Conservation (phyloP, 2,329 filamentous ascomycete species). For the Epichloe scottii region DNA sequence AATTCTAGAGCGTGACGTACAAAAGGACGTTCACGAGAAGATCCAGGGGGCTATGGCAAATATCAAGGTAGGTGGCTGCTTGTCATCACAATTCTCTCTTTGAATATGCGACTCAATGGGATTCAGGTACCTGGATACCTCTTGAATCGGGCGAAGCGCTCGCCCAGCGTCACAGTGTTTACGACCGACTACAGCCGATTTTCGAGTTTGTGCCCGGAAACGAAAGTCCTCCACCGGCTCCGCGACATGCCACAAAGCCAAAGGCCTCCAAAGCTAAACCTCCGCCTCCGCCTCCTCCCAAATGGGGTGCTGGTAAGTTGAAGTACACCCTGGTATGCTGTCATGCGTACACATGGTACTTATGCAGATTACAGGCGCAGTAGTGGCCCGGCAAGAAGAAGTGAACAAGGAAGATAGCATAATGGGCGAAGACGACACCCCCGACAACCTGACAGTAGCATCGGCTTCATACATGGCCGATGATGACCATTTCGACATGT, state of each 20-base stretch:
- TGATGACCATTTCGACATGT: conserved; percentile 62
- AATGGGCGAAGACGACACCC: conserved; percentile 65
- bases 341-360: background rate
- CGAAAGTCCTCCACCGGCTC: conserved; percentile 82
- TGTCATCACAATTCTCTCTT: background rate
- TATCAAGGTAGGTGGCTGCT: conserved; percentile 59
- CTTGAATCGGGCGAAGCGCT: conserved; percentile 68
- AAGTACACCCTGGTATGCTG: background rate
- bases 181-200: conserved; percentile 71
- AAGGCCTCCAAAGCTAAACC: conserved; percentile 49
- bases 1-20: conserved; percentile 91
- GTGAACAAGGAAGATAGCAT: conserved; percentile 50
- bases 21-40: conserved; percentile 94
- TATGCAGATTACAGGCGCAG: conserved; percentile 5
- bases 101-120: conserved; percentile 3
- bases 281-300: conserved; percentile 39
- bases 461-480: conserved; percentile 80
- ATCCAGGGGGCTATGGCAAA: conserved; percentile 98
- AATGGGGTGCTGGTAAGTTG: conserved; percentile 29
- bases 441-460: conserved; percentile 70
- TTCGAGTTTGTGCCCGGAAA: conserved; percentile 82
- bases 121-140: conserved; percentile 84
- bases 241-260: conserved; percentile 81
- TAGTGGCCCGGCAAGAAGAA: conserved; percentile 35
- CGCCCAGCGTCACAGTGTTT: conserved; percentile 75